Evolutionary conservation across 345 rosid species (phyloP).

Genomic region (Eucalyptus camaldulensis): DNA sequence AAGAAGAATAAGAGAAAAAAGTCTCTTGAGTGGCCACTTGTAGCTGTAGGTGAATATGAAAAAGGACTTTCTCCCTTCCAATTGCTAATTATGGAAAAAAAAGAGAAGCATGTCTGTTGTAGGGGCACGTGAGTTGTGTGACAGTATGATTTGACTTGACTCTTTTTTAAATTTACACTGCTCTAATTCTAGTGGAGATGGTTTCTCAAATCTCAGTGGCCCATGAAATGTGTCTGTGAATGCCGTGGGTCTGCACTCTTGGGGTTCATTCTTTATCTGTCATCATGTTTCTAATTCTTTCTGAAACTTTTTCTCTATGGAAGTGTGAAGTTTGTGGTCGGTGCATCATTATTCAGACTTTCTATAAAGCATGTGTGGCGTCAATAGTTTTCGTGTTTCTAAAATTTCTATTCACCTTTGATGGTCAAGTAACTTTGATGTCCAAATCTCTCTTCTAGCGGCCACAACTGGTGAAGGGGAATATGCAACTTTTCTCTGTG

Average conservation of each 20-base stretch:
- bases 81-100: background rate
- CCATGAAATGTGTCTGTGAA: background rate
- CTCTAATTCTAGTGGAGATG: background rate
- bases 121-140: background rate
- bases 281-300: background rate
- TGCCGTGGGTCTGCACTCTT: background rate
- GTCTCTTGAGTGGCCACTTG: conserved; percentile 20
- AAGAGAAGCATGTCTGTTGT: background rate
- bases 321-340: background rate
- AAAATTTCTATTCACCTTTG: background rate
- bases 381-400: background rate
- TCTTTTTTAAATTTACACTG: background rate
- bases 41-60: background rate
- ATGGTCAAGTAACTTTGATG: background rate
- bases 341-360: background rate
- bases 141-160: background rate
- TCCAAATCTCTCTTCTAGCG: conserved; percentile 40
- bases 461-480: conserved; percentile 83
- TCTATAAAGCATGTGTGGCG: background rate
- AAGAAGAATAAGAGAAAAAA: conserved; percentile 77
- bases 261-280: background rate
- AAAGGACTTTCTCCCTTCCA: background rate
- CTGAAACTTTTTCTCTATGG: background rate
- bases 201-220: background rate
- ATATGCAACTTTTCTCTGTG: conserved; percentile 85